Conservation (phyloP, 2,329 filamentous ascomycete species). For the Rutstroemia sp. region DNA sequence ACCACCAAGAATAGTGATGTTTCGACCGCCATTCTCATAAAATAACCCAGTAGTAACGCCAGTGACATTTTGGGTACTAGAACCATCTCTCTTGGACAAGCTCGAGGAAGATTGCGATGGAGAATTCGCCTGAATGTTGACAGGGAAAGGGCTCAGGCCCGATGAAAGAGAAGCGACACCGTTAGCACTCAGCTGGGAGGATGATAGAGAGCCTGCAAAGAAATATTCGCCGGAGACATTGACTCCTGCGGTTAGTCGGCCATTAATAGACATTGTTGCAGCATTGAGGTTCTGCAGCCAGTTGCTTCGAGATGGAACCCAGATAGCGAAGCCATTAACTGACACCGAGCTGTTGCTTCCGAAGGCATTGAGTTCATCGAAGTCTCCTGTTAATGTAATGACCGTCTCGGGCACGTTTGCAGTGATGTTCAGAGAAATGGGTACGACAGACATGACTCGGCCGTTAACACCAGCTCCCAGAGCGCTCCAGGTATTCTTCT, state of each 20-base stretch:
- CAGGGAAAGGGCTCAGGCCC: constrained; percentile 47
- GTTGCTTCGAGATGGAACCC: constrained; percentile 77
- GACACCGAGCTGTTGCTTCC: constrained; percentile 51
- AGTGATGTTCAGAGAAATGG: constrained; percentile 73
- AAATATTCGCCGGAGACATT: constrained; percentile 55
- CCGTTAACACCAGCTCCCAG: constrained; percentile 85
- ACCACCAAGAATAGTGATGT: constrained; percentile 82
- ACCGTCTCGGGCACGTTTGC: constrained; percentile 60
- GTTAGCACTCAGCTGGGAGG: constrained; percentile 63
- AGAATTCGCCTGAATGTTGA: constrained; percentile 43
- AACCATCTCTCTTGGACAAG: constrained; percentile 39
- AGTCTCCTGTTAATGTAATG: constrained; percentile 74
- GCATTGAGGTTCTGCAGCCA: constrained; percentile 79
- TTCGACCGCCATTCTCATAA: constrained; percentile 60
- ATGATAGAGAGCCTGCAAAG: constrained; percentile 77
- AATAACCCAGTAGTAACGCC: constrained; percentile 77
- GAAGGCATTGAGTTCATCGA: constrained; percentile 65
- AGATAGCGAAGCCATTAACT: constrained; percentile 76
- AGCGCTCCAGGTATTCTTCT: constrained; percentile 63
- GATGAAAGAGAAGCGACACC: constrained; percentile 60
- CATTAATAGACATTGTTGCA: constrained; percentile 58
- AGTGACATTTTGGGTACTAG: constrained; percentile 39
- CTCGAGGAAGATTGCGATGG: constrained; percentile 31
- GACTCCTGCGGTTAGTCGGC: constrained; percentile 65
- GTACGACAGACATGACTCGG: constrained; percentile 64